Evolutionary conservation across 208 protist genomes (phyloP), one percentile per base, ranked within the genome.

Genomic region (Trypanosoma platydactyli): DNA sequence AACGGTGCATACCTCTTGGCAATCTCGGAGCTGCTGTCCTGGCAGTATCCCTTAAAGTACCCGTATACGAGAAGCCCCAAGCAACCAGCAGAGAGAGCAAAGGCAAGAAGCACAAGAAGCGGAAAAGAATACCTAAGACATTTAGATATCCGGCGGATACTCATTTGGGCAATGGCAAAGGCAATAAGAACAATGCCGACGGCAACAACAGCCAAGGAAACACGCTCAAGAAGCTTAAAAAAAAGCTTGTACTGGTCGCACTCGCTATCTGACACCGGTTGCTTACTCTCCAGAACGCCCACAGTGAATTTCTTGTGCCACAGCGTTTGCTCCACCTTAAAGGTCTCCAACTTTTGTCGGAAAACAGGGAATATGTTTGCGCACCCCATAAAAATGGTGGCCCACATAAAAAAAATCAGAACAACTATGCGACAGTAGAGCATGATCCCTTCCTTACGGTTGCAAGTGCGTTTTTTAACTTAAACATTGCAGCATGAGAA

Each of bases 41-140:
- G 64, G 45, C 64, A 61, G 33, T 57, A 66, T 33, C 61, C 61
- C 13, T 40, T 54, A 13, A 66, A 45, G 35, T 66, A 66, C 25
- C 61, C 61, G n/a, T 55, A 56, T 22, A 56, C 40, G n/a, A 66
- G 5, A 40, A 66, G 48, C 24, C 24, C 61, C 45, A 66, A 27
- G 33, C 61, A 66, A 15, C 27, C 49, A 20, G 25, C 49, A 20
- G 18, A 54, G n/a, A 5, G 12, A 6, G 30, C 16, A 33, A 57
- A 42, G 2, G 61, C 45, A 57, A 66, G 7, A 27, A 25, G 16
- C 1, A 66, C 18, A 11, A 66, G 5, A 15, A 50, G 33, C 24
- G 45, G 27, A n/a, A 24, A 30, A 20, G 56, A 22, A 48, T 5
- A 45, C 27, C 7, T 44, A 9, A 66, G 25, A 24, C 11, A 57